phyloP scores from a whole-genome alignment of 2,329 filamentous ascomycete genomes.

The Ilyonectria robusta region DNA sequence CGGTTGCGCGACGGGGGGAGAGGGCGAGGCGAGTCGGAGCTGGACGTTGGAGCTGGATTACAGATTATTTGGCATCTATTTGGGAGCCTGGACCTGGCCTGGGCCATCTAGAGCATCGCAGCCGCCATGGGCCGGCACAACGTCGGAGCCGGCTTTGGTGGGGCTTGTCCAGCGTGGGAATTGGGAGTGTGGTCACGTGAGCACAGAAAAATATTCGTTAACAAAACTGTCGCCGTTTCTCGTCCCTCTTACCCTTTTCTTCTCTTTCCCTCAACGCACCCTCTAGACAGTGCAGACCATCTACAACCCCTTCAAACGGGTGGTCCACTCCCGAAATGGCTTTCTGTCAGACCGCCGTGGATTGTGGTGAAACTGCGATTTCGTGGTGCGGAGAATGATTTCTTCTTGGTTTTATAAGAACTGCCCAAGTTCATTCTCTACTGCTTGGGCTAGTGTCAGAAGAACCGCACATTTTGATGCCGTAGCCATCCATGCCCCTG shows the following conservation, averaged over 20 bases:
- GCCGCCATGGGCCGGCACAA: constrained; percentile 37
- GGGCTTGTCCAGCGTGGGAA: neutral
- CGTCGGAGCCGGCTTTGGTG: constrained; percentile 39
- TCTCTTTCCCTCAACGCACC: constrained; percentile 75
- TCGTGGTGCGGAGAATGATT: constrained; percentile 66
- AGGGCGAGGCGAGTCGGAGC: neutral
- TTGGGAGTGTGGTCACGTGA: constrained; percentile 43
- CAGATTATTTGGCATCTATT: constrained; percentile 47
- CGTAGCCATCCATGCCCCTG: too few relatives aligned
- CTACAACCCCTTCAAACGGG: neutral
- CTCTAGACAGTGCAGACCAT: constrained; percentile 84
- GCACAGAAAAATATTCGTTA: constrained; percentile 27
- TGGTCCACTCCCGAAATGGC: neutral
- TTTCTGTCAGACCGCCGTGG: constrained; percentile 74
- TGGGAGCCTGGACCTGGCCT: constrained; percentile 39
- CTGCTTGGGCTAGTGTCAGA: constrained; percentile 59
- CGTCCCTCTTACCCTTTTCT: constrained; percentile 11
- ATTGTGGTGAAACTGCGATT: constrained; percentile 75
- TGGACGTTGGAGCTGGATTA: constrained; percentile 1
- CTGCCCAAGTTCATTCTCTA: constrained; percentile 61
- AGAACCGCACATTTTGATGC: too few relatives aligned
- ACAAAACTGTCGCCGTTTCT: constrained; percentile 20
- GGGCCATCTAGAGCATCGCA: constrained; percentile 8
- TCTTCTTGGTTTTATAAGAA: constrained; percentile 66
- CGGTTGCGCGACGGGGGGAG: constrained; percentile 33